Conservation (phyloP, 2,329 filamentous ascomycete genomes). For the Phialophora expanda region DNA sequence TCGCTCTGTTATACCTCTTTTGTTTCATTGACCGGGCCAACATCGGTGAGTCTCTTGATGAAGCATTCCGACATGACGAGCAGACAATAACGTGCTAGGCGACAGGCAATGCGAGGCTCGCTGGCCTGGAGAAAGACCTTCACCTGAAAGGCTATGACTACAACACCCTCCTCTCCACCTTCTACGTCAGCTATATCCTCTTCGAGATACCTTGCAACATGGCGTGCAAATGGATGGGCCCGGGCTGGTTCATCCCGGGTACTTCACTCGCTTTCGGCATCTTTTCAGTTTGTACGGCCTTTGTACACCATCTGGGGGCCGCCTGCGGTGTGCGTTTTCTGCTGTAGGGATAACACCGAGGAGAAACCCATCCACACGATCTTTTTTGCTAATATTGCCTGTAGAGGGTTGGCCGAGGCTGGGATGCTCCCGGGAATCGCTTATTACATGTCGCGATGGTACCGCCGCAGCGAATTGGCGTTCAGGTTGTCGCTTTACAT, state of each 20-base stretch:
- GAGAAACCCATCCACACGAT: background rate
- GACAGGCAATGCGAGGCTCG: constrained; percentile 69
- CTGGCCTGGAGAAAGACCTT: constrained; percentile 68
- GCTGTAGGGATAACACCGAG: constrained; percentile 44
- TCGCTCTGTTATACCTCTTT: constrained; percentile 70
- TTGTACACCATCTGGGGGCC: constrained; percentile 61
- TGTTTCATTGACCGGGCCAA: constrained; percentile 73
- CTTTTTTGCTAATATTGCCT: background rate
- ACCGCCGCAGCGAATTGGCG: constrained; percentile 69
- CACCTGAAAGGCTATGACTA: constrained; percentile 68
- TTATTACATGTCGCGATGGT: constrained; percentile 64
- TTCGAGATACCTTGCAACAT: constrained; percentile 74
- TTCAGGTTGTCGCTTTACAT: constrained; percentile 73
- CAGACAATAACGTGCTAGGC: background rate
- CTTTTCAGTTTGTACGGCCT: constrained; percentile 68
- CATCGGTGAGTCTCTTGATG: constrained; percentile 60
- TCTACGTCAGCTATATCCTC: constrained; percentile 75
- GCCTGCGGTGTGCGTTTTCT: constrained; percentile 69
- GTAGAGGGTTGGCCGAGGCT: constrained; percentile 61
- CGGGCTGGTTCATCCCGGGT: constrained; percentile 71
- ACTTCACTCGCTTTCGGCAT: constrained; percentile 68
- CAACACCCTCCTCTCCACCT: constrained; percentile 69
- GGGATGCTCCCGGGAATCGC: constrained; percentile 76
- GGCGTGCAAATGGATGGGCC: constrained; percentile 71
- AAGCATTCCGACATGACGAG: constrained; percentile 41